These are phyloP conservation scores for Phytophthora pisi DNA, from an alignment of 352 stramenopile genomes.

Conservation along the genomic window DNA sequence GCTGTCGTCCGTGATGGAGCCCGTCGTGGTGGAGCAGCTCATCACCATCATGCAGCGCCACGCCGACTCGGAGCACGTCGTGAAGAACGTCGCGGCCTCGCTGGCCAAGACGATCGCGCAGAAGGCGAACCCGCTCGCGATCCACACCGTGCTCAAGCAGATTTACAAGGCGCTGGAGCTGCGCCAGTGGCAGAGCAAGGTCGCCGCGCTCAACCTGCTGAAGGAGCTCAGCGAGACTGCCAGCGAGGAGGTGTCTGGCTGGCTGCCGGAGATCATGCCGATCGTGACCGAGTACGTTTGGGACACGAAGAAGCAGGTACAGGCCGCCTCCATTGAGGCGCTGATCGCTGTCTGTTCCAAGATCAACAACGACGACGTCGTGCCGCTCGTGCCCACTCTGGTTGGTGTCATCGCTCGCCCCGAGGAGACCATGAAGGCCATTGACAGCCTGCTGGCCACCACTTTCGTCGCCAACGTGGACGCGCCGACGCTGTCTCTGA, in stretches of 20 bases:
- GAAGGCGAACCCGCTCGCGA: conserved; percentile 64
- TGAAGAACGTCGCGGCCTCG: conserved; percentile 48
- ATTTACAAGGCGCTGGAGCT: conserved; percentile 65
- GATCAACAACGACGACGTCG: conserved; percentile 92
- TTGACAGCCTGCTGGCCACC: conserved; percentile 91
- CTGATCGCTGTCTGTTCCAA: conserved; percentile 88
- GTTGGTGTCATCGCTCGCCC: conserved; percentile 93
- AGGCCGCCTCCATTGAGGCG: conserved; percentile 71
- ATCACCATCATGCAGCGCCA: conserved; percentile 61
- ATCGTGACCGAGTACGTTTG: conserved; percentile 90
- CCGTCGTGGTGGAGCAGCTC: conserved; percentile 59
- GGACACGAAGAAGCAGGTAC: conserved; percentile 95
- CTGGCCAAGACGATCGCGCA: conserved; percentile 44
- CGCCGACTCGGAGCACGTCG: conserved; percentile 62
- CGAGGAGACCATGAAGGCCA: conserved; percentile 90
- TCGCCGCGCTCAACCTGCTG: conserved; percentile 81
- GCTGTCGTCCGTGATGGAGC: conserved; percentile 60
- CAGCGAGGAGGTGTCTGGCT: conserved; percentile 70
- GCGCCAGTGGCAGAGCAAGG: conserved; percentile 90
- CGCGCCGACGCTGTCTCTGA: conserved; percentile 89
- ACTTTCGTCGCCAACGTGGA: conserved; percentile 94
- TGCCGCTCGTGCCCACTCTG: conserved; percentile 88
- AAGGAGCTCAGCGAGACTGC: conserved; percentile 71
- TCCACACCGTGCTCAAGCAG: conserved; percentile 59
- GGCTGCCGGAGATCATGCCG: conserved; percentile 92